Percentiles rank a stretch among this genome's conserved stretches.
These are phyloP conservation scores for Tricholoma terreum DNA, from an alignment of 768 basidiomycete species.

Conservation along the genomic window DNA sequence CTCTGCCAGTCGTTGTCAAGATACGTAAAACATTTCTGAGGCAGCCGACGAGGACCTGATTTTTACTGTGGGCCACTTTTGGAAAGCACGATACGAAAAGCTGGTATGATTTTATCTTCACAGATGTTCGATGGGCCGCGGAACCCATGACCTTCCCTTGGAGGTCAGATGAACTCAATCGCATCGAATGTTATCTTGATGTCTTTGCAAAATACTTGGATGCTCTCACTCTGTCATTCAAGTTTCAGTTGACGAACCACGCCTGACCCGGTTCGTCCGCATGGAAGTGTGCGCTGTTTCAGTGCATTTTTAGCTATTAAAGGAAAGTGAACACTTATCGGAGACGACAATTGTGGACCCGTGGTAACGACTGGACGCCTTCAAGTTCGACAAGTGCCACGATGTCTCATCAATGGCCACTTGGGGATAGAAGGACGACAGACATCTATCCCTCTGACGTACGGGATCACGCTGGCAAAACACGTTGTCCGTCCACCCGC, in stretches of 20 bases:
- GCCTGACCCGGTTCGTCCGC: not conserved
- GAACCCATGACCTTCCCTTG: not conserved
- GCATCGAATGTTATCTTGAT: not conserved
- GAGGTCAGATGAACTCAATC: not conserved
- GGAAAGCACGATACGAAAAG: not conserved
- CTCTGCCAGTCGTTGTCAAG: not conserved
- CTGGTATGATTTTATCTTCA: not conserved
- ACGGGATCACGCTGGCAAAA: slow-evolving; percentile 12
- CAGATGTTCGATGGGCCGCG: not conserved
- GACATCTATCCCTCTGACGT: slow-evolving; percentile 9
- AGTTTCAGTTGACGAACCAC: not conserved
- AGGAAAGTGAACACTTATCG: not conserved
- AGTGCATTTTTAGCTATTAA: not conserved
- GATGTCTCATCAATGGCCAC: not conserved
- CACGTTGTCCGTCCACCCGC: not conserved
- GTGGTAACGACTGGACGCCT: not conserved
- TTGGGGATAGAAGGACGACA: not conserved
- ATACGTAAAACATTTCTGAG: not conserved
- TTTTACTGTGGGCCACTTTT: not conserved
- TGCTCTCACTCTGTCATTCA: not conserved
- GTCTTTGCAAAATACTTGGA: not conserved
- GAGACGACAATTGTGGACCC: not conserved
- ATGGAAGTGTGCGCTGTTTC: not conserved
- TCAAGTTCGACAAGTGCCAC: not conserved
- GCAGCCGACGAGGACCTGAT: not conserved